Conservation (phyloP, 371 early-diverging fungal species). For the Apophysomyces ossiformis region DNA sequence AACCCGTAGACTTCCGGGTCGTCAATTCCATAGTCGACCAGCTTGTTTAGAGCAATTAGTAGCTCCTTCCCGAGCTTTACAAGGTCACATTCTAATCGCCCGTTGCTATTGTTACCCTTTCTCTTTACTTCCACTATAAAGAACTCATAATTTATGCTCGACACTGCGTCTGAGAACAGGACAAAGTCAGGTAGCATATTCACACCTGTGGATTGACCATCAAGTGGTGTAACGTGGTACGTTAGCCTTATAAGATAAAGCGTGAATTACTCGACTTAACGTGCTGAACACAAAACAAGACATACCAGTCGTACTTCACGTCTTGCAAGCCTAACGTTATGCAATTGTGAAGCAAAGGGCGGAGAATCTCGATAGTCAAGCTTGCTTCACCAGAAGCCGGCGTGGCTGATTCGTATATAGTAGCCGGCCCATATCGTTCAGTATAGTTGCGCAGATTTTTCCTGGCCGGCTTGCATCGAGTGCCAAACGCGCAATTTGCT, state of each 20-base stretch:
- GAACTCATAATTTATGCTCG: slow-evolving; percentile 6
- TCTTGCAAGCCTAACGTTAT: too few species aligned
- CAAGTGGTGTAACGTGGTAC: background rate
- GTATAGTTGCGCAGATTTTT: too few species aligned
- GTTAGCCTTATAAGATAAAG: background rate
- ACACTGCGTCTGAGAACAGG: slow-evolving; percentile 3
- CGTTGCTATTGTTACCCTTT: slow-evolving; percentile 11
- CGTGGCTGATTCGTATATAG: too few species aligned
- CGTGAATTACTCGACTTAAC: too few species aligned
- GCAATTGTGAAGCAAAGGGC: too few species aligned
- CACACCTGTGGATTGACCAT: slow-evolving; percentile 2
- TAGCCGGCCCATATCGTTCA: too few species aligned
- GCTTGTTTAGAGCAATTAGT: slow-evolving; percentile 7
- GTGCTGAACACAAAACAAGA: too few species aligned
- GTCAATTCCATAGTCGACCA: background rate
- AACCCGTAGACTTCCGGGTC: slow-evolving; percentile 1
- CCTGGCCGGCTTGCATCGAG: too few species aligned
- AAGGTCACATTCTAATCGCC: background rate
- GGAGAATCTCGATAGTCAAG: too few species aligned
- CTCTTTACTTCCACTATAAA: background rate
- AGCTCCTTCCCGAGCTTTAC: slow-evolving; percentile 12
- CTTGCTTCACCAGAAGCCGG: too few species aligned
- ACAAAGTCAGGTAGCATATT: slow-evolving; percentile 1
- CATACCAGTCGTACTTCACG: too few species aligned
- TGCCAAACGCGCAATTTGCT: too few species aligned